Percentiles rank a stretch among this genome's conserved stretches.
Conservation (phyloP, 1,284 basidiomycete genomes). For the Moniliophthora roreri region DNA sequence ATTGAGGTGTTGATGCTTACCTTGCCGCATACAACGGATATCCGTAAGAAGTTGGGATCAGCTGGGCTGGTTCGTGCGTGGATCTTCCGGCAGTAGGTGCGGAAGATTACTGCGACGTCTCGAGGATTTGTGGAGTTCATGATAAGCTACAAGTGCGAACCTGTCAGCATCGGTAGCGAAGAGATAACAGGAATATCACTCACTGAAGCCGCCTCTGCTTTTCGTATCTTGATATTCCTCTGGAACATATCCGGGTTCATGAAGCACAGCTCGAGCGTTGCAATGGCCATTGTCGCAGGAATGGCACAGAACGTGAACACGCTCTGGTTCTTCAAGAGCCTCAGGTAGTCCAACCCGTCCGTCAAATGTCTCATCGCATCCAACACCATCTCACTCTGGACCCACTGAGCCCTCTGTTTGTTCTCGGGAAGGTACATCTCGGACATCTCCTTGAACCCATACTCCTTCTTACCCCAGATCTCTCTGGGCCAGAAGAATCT, state of each 20-base stretch:
- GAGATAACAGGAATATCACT: conserved; percentile 21
- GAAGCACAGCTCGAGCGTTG: conserved; percentile 89
- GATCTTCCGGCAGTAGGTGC: conserved; percentile 79
- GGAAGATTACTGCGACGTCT: conserved; percentile 90
- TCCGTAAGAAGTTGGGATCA: conserved; percentile 85
- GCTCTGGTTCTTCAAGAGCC: conserved; percentile 85
- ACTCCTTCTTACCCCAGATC: conserved; percentile 73
- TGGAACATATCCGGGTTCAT: conserved; percentile 92
- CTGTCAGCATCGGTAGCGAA: no score
- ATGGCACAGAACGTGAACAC: conserved; percentile 98
- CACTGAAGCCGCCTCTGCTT: conserved; percentile 85
- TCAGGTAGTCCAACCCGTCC: conserved; percentile 89
- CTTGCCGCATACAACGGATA: conserved; percentile 82
- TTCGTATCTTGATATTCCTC: conserved; percentile 94
- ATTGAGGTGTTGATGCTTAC: conserved; percentile 20
- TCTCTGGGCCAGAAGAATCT: conserved; percentile 96
- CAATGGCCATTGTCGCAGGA: conserved; percentile 95
- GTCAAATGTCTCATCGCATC: conserved; percentile 87
- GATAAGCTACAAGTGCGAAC: conserved; percentile 69
- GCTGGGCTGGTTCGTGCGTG: conserved; percentile 77
- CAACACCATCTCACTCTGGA: conserved; percentile 85
- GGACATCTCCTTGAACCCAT: conserved; percentile 70
- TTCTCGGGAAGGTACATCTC: conserved; percentile 47
- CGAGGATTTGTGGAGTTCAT: conserved; percentile 89
- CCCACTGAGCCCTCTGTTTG: conserved; percentile 61